Conservation (phyloP, 768 basidiomycete species). For the Mycena rosella region DNA sequence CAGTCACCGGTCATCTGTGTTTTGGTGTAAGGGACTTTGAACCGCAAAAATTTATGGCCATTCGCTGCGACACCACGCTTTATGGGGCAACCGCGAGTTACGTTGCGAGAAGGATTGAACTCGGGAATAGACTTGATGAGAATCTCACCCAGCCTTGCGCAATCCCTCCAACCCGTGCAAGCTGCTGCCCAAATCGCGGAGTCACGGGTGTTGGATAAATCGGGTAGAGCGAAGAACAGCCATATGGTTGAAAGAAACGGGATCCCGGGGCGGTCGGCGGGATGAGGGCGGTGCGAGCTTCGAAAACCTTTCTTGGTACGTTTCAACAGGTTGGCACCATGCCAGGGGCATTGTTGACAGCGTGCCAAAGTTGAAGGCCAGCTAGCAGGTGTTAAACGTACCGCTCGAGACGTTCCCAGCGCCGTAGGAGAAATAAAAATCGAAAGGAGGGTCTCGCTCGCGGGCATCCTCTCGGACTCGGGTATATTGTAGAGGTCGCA, state of each 20-base stretch:
- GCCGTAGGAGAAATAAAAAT: neutral
- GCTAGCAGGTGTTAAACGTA: neutral
- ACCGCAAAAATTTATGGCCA: neutral
- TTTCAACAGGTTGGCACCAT: neutral
- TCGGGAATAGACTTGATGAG: neutral
- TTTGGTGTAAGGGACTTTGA: slow-evolving; percentile 9
- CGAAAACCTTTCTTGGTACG: neutral
- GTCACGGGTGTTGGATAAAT: slow-evolving; percentile 7
- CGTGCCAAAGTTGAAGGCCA: neutral
- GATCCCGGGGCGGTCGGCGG: neutral
- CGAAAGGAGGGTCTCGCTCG: neutral
- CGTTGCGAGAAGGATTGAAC: neutral
- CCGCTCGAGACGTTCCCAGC: neutral
- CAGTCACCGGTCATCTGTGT: neutral
- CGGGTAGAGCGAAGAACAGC: neutral
- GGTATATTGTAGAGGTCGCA: slow-evolving; percentile 7
- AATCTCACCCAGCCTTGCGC: neutral
- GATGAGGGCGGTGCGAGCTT: slow-evolving; percentile 8
- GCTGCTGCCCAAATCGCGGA: neutral
- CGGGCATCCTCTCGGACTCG: slow-evolving; percentile 3
- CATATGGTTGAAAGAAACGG: slow-evolving; percentile 13
- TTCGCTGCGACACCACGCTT: neutral
- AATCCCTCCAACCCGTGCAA: slow-evolving; percentile 10
- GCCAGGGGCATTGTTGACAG: neutral
- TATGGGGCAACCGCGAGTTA: slow-evolving; percentile 6